Conservation (phyloP, 768 basidiomycete genomes). For the Lentinula sp. region DNA sequence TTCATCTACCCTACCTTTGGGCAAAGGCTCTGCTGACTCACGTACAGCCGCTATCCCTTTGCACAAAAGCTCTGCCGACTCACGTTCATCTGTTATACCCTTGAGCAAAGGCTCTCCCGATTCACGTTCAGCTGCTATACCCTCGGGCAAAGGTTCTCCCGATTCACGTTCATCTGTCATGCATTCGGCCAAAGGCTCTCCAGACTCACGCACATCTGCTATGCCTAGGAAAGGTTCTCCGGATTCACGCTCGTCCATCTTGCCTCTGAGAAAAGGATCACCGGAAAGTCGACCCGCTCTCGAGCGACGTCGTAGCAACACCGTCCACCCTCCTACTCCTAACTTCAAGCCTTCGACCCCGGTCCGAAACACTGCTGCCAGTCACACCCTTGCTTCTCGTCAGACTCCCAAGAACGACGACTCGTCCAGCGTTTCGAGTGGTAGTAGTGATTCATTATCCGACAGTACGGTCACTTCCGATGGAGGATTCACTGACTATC, state of each 20-base stretch:
- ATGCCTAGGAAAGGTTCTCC: not conserved
- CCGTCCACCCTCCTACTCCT: conserved; percentile 8
- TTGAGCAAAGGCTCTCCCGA: not conserved
- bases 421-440: conserved; percentile 46
- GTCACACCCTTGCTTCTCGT: conserved; percentile 22
- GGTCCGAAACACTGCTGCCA: conserved; percentile 11
- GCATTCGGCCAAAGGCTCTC: not conserved
- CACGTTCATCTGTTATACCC: not conserved
- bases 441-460: conserved; percentile 59
- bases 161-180: not conserved
- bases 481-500: conserved; percentile 84
- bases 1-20: not conserved
- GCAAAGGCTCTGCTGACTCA: not conserved
- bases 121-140: not conserved
- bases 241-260: not conserved
- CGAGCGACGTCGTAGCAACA: conserved; percentile 13
- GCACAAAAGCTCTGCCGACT: conserved; percentile 1
- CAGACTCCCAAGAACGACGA: conserved; percentile 24
- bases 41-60: conserved; percentile 19
- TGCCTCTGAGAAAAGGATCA: not conserved
- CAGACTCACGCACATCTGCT: not conserved
- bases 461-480: conserved; percentile 81
- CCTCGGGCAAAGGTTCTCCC: not conserved
- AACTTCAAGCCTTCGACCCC: conserved; percentile 12
- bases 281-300: not conserved